Conservation (phyloP, 129 eudicot genomes). For the Gnaphalium uliginosum region DNA sequence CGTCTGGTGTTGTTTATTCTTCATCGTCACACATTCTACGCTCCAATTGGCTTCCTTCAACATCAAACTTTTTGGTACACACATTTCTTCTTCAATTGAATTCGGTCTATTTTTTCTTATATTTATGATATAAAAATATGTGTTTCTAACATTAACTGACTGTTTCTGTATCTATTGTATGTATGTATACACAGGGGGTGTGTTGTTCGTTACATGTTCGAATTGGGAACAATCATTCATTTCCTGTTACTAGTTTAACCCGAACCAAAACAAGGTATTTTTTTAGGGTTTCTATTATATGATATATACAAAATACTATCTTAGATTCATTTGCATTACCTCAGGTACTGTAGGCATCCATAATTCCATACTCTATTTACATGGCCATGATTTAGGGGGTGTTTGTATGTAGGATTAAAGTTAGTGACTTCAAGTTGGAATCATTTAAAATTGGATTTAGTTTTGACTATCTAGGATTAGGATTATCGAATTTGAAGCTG, state of each 20-base stretch:
- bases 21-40: constrained; percentile 26
- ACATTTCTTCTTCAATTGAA: not conserved
- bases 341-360: not conserved
- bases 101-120: not conserved
- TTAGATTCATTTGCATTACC: not conserved
- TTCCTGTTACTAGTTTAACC: constrained; percentile 31
- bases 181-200: constrained; percentile 41
- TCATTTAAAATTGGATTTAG: not conserved
- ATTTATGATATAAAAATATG: not conserved
- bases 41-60: constrained; percentile 21
- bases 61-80: constrained; percentile 17
- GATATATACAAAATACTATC: not conserved
- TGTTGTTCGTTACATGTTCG: constrained; percentile 18
- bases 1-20: constrained; percentile 19
- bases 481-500: not conserved
- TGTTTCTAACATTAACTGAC: not conserved
- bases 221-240: constrained; percentile 14
- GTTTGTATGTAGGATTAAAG: not conserved
- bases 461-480: not conserved
- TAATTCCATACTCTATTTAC: not conserved
- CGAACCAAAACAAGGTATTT: constrained; percentile 45
- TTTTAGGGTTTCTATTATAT: not conserved
- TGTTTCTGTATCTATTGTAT: not conserved
- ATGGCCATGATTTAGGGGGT: not conserved
- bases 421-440: not conserved